Percentiles rank a stretch among this genome's conserved stretches.
These are phyloP conservation scores for Populus pruinosa DNA, from an alignment of 345 rosid species.

Conservation along the genomic window DNA sequence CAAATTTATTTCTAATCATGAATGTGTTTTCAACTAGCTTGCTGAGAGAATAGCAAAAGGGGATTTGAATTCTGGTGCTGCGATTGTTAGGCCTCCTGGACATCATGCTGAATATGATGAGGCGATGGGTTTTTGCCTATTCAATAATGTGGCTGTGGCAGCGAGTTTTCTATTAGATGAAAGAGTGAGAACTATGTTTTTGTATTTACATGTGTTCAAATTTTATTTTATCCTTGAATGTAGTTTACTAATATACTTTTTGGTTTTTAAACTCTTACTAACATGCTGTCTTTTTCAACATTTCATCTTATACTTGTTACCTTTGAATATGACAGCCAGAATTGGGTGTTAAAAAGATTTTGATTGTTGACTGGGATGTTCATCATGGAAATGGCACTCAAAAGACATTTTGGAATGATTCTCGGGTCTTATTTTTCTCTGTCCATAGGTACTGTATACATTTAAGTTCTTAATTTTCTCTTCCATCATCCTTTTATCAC, in stretches of 20 bases:
- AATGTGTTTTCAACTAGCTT: conserved; percentile 34
- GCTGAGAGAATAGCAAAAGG: conserved; percentile 79
- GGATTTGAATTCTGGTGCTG: conserved; percentile 75
- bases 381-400: conserved; percentile 98
- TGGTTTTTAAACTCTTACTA: neutral
- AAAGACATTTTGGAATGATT: conserved; percentile 83
- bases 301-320: conserved; percentile 1
- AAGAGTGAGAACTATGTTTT: conserved; percentile 44
- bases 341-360: conserved; percentile 68
- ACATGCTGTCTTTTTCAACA: neutral
- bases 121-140: conserved; percentile 93
- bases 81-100: conserved; percentile 99
- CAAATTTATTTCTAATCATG: neutral
- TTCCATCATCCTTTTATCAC: neutral
- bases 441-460: conserved; percentile 71
- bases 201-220: neutral
- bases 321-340: conserved; percentile 44
- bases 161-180: conserved; percentile 60
- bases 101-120: conserved; percentile 89
- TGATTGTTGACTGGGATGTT: conserved; percentile 98
- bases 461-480: conserved; percentile 4
- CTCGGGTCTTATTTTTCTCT: conserved; percentile 90
- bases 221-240: neutral
- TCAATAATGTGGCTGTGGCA: conserved; percentile 92
- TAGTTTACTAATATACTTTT: neutral